These are phyloP conservation scores for Solanum bulbocastanum DNA, from an alignment of 257 asterid genomes.

Conservation along the genomic window DNA sequence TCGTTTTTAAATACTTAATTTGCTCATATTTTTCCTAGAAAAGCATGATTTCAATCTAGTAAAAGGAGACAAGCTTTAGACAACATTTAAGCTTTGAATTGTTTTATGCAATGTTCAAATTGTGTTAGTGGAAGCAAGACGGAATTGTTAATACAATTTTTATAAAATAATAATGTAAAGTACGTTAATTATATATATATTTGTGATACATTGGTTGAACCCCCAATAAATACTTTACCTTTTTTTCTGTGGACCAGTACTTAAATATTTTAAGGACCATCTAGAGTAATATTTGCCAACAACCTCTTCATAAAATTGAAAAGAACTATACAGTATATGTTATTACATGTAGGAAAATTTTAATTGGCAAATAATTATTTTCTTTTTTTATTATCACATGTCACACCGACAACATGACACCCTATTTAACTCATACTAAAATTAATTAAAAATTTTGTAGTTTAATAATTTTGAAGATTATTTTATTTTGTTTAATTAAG, in stretches of 20 bases:
- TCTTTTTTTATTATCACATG: neutral
- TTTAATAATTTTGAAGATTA: neutral
- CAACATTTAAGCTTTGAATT: neutral
- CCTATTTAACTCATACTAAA: neutral
- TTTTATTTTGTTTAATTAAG: neutral
- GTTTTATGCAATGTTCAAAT: neutral
- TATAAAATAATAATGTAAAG: neutral
- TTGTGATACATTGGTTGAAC: neutral
- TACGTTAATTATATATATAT: neutral
- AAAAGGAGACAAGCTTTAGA: neutral
- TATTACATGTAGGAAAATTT: conserved; percentile 14
- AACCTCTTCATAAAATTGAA: conserved; percentile 12
- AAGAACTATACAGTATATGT: neutral
- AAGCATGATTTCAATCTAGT: neutral
- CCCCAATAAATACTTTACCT: neutral
- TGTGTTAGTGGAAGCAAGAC: conserved; percentile 19
- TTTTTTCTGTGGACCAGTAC: neutral
- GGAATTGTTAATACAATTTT: neutral
- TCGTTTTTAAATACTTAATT: neutral
- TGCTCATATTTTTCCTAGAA: neutral
- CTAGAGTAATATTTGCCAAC: conserved; percentile 16
- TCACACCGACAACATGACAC: conserved; percentile 23
- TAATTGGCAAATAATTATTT: neutral
- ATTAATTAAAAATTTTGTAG: neutral
- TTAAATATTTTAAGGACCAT: conserved; percentile 24